Evolutionary conservation across 768 basidiomycete species (phyloP).

Genomic region (Hortiboletus flavorubellus): DNA sequence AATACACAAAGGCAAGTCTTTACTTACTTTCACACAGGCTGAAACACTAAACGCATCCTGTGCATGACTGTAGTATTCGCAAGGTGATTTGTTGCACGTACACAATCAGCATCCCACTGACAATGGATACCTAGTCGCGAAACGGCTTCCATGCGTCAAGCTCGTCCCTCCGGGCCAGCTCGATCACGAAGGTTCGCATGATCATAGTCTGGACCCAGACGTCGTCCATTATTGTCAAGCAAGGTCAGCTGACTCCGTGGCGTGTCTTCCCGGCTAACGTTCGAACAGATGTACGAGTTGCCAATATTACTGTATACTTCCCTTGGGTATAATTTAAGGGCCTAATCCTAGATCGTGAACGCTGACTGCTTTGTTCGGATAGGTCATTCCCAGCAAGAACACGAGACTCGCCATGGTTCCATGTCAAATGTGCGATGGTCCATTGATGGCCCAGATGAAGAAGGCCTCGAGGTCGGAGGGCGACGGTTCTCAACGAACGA

Average conservation of each 20-base stretch:
- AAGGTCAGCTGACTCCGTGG: constrained; percentile 29
- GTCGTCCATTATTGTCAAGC: constrained; percentile 53
- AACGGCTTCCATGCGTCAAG: constrained; percentile 49
- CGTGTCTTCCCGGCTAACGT: background rate
- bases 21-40: background rate
- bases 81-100: constrained; percentile 34
- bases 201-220: constrained; percentile 40
- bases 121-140: constrained; percentile 35
- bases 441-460: constrained; percentile 47
- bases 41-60: background rate
- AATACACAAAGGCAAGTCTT: constrained; percentile 53
- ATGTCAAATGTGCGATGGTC: constrained; percentile 58
- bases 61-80: constrained; percentile 42
- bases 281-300: constrained; percentile 46
- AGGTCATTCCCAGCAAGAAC: constrained; percentile 57
- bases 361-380: background rate
- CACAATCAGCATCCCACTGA: background rate
- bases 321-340: constrained; percentile 37
- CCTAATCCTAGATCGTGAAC: background rate
- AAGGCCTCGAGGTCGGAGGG: constrained; percentile 48
- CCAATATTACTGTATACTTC: constrained; percentile 56
- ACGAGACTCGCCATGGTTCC: constrained; percentile 59
- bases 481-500: constrained; percentile 50
- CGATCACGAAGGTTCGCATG: constrained; percentile 46
- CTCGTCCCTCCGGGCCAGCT: constrained; percentile 40